Conservation (phyloP, 176 grass and related monocot genomes). For the Oryza longistaminata region DNA sequence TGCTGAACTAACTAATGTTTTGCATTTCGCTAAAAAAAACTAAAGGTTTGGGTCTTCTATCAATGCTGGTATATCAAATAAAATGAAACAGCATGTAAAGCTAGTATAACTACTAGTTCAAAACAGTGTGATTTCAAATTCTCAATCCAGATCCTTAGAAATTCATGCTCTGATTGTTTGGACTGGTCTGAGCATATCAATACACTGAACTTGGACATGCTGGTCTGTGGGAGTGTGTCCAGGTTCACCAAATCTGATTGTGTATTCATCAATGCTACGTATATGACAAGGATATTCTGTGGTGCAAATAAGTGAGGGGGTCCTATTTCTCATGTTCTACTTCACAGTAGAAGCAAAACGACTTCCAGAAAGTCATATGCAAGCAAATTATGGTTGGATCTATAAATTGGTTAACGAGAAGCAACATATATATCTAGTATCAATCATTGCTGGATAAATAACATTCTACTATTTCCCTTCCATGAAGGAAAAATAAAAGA, state of each 20-base stretch:
- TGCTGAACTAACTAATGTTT: neutral
- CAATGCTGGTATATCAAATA: neutral
- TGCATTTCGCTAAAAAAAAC: neutral
- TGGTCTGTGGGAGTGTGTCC: neutral
- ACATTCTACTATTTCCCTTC: neutral
- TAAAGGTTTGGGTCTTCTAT: neutral
- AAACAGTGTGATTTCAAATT: neutral
- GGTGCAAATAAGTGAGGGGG: neutral
- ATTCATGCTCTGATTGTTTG: neutral
- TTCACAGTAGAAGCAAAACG: neutral
- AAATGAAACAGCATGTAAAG: neutral
- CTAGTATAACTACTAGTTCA: neutral
- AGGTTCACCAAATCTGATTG: conserved; percentile 28
- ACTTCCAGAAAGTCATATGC: neutral
- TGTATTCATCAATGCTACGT: conserved; percentile 10
- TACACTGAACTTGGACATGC: conserved; percentile 48
- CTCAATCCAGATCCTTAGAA: neutral
- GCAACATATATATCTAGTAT: neutral
- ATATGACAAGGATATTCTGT: conserved; percentile 26
- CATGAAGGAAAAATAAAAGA: neutral
- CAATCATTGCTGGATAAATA: neutral
- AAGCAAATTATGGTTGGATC: neutral
- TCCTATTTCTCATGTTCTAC: neutral
- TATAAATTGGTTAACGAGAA: neutral
- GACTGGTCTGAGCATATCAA: neutral